Conservation (phyloP, 352 stramenopile genomes). For the Phytophthora uliginosa region DNA sequence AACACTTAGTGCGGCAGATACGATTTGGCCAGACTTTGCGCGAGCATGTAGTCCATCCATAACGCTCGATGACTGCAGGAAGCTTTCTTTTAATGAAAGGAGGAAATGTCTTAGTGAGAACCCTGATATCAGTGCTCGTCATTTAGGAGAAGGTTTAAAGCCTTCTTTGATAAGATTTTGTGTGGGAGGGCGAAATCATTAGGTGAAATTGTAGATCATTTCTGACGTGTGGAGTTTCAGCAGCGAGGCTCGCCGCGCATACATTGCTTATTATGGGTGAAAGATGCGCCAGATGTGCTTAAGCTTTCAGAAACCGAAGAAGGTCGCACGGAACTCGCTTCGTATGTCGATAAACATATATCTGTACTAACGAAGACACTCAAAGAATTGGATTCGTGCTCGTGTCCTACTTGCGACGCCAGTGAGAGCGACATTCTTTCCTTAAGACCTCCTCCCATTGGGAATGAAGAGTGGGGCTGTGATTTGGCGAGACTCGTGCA, state of each 20-base stretch:
- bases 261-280: slow-evolving; percentile 33
- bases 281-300: slow-evolving; percentile 25
- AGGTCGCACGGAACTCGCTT: slow-evolving; percentile 7
- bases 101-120: slow-evolving; percentile 18
- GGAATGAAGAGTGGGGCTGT: too few species aligned
- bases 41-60: slow-evolving; percentile 21
- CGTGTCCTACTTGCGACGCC: background rate
- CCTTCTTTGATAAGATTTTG: slow-evolving; percentile 25
- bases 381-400: slow-evolving; percentile 4
- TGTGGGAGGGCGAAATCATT: slow-evolving; percentile 8
- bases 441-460: too few species aligned
- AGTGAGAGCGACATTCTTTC: too few species aligned
- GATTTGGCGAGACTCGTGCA: too few species aligned
- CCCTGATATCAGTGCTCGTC: slow-evolving; percentile 28
- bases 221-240: slow-evolving; percentile 13
- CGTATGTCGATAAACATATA: slow-evolving; percentile 16
- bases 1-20: slow-evolving; percentile 36
- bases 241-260: slow-evolving; percentile 31
- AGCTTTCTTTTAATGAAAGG: background rate
- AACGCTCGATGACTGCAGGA: slow-evolving; percentile 1
- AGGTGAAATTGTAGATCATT: slow-evolving; percentile 28
- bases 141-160: slow-evolving; percentile 31
- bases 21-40: slow-evolving; percentile 35
- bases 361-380: slow-evolving; percentile 7
- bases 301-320: slow-evolving; percentile 18